Evolutionary conservation across 75 land plant species (phyloP), one percentile per base, ranked within the genome.

Genomic region (Isoetes taiwanensis): DNA sequence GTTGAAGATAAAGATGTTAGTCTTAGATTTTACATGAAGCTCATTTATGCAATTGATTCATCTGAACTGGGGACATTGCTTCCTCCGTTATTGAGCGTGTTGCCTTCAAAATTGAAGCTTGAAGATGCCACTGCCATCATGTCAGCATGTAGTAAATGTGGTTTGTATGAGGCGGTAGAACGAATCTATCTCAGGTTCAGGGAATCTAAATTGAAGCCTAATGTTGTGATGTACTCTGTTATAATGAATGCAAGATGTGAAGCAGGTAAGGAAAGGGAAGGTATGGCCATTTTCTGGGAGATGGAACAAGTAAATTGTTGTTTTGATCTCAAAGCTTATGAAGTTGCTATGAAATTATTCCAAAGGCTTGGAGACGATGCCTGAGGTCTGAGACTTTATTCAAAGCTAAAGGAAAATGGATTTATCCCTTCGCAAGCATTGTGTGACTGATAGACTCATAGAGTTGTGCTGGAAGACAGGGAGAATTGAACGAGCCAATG

Each of bases 201-300:
- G 33, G 61, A 72, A 20, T 65, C 69, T 11, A 75, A 66, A 21
- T 38, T 61, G 8, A 28, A 48, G 25, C 81, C 77, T 0, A 78
- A 65, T 43, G 52, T 86, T 46, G 93, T 83, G 12, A 80, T 83
- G 88, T 86, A 78, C 58, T 78, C 88, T 0, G 78, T 79, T 35
- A 21, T 83, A 43, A 78, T 86, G 46, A 71, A 77, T 43, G 58
- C 80, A 19, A 66, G 81, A 32, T 70, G 68, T 29, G 70, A 75
- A 31, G 71, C 68, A 17, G 74, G 65, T 33, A 86, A 69, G 40
- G 63, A 62, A 67, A 74, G 84, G 50, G 84, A 83, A 30, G 88
- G 78, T 24, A 12, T 80, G 56, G 69, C 69, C 28, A 4, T 80
- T 17, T 78, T 80, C 14, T 86, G 87, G 93, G 81, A 83, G 54